phyloP scores from a whole-genome alignment of 306 rosid genomes.

The Prunus salicina region DNA sequence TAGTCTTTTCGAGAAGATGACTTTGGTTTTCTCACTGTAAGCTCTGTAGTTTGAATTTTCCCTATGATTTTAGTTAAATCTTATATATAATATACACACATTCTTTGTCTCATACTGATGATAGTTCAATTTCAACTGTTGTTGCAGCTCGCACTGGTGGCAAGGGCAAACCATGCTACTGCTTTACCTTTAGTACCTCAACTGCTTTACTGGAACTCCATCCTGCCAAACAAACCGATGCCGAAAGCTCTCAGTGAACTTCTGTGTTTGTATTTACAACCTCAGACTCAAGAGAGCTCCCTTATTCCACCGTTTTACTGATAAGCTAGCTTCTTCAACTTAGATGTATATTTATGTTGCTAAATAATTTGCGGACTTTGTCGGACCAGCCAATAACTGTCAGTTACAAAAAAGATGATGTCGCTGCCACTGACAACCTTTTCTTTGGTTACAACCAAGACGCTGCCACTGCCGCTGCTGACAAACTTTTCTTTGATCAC shows the following conservation, averaged over 20 bases:
- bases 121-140: no score
- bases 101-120: neutral
- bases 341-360: no score
- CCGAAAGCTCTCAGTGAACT: conserved; percentile 50
- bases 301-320: no score
- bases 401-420: neutral
- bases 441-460: neutral
- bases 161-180: conserved; percentile 51
- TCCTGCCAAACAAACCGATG: conserved; percentile 52
- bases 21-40: no score
- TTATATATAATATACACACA: no score
- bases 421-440: rapidly evolving
- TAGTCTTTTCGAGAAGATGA: no score
- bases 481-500: neutral
- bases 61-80: no score
- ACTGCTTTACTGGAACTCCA: conserved; percentile 55
- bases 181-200: conserved; percentile 24
- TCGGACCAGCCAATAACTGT: neutral
- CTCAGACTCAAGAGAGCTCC: neutral
- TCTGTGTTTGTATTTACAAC: conserved; percentile 8
- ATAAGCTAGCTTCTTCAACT: no score
- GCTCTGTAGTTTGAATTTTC: conserved; percentile 32
- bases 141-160: conserved; percentile 17
- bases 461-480: conserved; percentile 18
- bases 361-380: no score